A percentile compares a stretch with the other conserved stretches of the same genome.
These are phyloP conservation scores for Glycine tomentella DNA, from an alignment of 306 rosid species.

Conservation along the genomic window DNA sequence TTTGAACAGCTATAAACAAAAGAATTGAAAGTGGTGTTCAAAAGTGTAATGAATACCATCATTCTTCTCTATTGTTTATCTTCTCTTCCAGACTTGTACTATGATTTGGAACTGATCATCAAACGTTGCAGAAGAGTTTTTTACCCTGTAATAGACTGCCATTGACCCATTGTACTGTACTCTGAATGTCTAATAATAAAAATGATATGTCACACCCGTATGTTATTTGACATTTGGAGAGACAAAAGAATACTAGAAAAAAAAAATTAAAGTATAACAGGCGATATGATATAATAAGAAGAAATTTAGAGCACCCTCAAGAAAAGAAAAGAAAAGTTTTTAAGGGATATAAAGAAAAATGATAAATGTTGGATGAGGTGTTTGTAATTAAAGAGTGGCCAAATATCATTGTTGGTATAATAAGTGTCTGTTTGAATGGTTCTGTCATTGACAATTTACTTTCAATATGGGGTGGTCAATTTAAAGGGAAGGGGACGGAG, in stretches of 20 bases:
- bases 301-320: too few relatives aligned
- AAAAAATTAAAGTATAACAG: too few relatives aligned
- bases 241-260: too few relatives aligned
- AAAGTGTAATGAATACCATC: background rate
- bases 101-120: too few relatives aligned
- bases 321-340: too few relatives aligned
- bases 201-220: too few relatives aligned
- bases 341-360: too few relatives aligned
- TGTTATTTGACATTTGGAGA: too few relatives aligned
- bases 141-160: background rate
- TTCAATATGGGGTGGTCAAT: background rate
- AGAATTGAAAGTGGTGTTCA: background rate
- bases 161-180: background rate
- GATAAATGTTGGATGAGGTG: too few relatives aligned
- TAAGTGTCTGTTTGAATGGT: background rate
- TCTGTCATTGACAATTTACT: background rate
- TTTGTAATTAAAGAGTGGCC: too few relatives aligned
- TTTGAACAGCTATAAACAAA: background rate
- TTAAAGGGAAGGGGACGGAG: background rate
- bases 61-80: background rate
- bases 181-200: background rate
- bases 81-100: slow-evolving; percentile 3
- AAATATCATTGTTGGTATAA: too few relatives aligned
- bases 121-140: background rate
- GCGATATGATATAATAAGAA: too few relatives aligned